Percentiles rank a stretch among this genome's conserved stretches.
Evolutionary conservation across 176 grass and related monocot species (phyloP).

Genomic region (Aegilops umbellulata): DNA sequence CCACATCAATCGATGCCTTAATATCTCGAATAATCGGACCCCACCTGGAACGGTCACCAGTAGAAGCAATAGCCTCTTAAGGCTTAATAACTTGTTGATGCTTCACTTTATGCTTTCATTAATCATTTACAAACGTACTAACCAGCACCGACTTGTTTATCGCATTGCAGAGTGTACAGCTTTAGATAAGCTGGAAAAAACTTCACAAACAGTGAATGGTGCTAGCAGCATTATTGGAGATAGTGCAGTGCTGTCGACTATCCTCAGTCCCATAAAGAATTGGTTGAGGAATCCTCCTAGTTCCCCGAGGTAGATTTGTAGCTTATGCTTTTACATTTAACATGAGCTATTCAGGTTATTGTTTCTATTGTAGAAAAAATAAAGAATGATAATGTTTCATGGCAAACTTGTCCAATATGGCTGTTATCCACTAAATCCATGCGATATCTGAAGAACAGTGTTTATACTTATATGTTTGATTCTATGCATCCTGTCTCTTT

Average conservation of each 20-base stretch:
- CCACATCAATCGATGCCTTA: background rate
- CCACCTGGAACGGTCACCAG: background rate
- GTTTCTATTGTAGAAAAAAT: background rate
- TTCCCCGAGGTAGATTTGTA: constrained; percentile 48
- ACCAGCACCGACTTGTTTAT: background rate
- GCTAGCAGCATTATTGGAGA: constrained; percentile 71
- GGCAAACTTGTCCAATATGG: background rate
- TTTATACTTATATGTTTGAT: background rate
- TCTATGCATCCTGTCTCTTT: background rate
- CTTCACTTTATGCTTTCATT: background rate
- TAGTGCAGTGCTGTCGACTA: constrained; percentile 54
- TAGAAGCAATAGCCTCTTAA: background rate
- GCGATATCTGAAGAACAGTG: background rate
- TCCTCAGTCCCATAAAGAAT: constrained; percentile 67
- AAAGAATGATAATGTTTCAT: background rate
- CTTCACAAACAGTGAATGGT: constrained; percentile 83
- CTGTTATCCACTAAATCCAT: constrained; percentile 10
- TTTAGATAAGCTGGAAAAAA: constrained; percentile 86
- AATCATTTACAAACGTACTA: background rate
- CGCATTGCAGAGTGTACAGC: constrained; percentile 59
- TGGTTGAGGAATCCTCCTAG: constrained; percentile 58
- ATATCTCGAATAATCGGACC: background rate
- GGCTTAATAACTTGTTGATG: background rate
- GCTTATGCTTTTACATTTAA: constrained; percentile 21
- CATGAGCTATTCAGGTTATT: background rate